A percentile compares a stretch with the other conserved stretches of the same genome.
Conservation (phyloP, 1,284 basidiomycete genomes). For the Cutaneotrichosporon cavernicola region DNA sequence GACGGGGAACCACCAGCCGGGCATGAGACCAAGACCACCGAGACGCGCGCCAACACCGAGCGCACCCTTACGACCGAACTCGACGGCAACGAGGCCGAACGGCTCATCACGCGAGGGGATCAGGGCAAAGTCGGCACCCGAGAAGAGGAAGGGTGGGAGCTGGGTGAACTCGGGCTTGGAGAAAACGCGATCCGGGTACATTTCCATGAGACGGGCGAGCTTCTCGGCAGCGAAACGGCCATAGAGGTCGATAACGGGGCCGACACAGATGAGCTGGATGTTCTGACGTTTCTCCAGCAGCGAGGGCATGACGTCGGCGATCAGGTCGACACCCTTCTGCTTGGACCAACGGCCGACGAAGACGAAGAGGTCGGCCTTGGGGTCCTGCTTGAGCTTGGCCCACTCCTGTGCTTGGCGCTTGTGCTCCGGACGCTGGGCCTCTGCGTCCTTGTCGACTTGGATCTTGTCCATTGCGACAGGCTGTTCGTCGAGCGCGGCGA, state of each 20-base stretch:
- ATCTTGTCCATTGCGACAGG: conserved; percentile 71
- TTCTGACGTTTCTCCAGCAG: conserved; percentile 80
- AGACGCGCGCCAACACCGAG: conserved; percentile 88
- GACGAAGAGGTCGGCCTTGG: conserved; percentile 82
- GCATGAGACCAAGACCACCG: conserved; percentile 91
- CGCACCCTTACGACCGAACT: conserved; percentile 91
- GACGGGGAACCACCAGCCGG: conserved; percentile 97
- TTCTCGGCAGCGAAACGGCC: conserved; percentile 92
- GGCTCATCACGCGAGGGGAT: conserved; percentile 93
- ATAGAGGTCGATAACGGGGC: conserved; percentile 89
- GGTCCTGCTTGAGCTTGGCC: conserved; percentile 86
- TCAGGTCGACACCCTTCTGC: conserved; percentile 91
- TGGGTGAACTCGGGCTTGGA: conserved; percentile 93
- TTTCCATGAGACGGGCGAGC: conserved; percentile 83
- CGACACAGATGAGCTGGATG: conserved; percentile 82
- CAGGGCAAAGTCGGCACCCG: conserved; percentile 87
- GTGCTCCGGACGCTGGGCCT: conserved; percentile 78
- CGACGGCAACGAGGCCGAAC: conserved; percentile 89
- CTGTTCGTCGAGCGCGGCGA: conserved; percentile 79
- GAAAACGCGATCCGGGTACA: conserved; percentile 86
- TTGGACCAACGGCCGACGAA: conserved; percentile 96
- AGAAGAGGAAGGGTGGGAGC: conserved; percentile 87
- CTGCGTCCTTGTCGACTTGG: conserved; percentile 73
- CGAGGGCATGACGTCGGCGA: conserved; percentile 87
- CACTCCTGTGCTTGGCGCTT: conserved; percentile 91